Conservation (phyloP, 768 basidiomycete species). For the Russula foetens region DNA sequence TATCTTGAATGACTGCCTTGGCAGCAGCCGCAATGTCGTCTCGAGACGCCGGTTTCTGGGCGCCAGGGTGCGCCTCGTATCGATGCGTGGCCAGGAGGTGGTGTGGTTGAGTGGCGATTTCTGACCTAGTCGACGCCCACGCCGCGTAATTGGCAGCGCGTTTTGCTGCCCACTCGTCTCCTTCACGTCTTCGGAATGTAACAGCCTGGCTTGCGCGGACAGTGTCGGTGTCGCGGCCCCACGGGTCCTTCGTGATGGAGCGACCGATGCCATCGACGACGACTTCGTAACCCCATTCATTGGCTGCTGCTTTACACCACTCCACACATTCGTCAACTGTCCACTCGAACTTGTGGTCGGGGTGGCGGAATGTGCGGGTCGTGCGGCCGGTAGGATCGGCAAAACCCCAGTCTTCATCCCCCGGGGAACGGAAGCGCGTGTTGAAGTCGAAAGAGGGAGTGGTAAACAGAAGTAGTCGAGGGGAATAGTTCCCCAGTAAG, state of each 20-base stretch:
- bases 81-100: conserved; percentile 38
- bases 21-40: conserved; percentile 43
- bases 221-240: conserved; percentile 57
- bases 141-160: conserved; percentile 27
- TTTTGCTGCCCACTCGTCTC: conserved; percentile 23
- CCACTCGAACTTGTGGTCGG: conserved; percentile 89
- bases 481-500: conserved; percentile 72
- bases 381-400: conserved; percentile 74
- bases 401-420: conserved; percentile 37
- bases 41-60: conserved; percentile 36
- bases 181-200: conserved; percentile 45
- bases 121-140: conserved; percentile 14
- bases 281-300: conserved; percentile 67
- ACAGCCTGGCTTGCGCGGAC: conserved; percentile 66
- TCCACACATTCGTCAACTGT: conserved; percentile 60
- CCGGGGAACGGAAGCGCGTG: conserved; percentile 56
- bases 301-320: conserved; percentile 52
- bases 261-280: conserved; percentile 51
- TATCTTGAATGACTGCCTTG: conserved; percentile 46
- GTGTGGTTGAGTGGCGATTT: conserved; percentile 32
- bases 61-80: conserved; percentile 44
- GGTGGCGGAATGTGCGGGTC: conserved; percentile 65
- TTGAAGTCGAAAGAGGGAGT: conserved; percentile 87
- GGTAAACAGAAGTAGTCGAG: conserved; percentile 65
- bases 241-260: conserved; percentile 53